phyloP scores from a whole-genome alignment of 306 rosid species.

The Astragalus membranaceus region DNA sequence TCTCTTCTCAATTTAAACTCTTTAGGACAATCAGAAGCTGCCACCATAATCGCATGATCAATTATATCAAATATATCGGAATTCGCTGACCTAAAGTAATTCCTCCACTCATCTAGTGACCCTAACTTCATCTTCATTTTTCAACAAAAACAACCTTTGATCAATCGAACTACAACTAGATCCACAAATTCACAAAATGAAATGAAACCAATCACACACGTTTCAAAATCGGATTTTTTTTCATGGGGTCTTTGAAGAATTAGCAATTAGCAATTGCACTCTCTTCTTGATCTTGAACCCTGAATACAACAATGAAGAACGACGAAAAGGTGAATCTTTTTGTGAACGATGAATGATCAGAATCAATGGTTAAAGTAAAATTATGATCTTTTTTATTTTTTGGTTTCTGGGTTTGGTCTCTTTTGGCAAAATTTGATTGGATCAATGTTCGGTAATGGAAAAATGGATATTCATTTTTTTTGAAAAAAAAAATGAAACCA shows the following conservation, averaged over 20 bases:
- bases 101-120: slow-evolving; percentile 78
- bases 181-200: not conserved
- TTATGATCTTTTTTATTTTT: not conserved
- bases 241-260: slow-evolving; percentile 7
- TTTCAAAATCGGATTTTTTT: slow-evolving; percentile 24
- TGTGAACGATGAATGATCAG: not conserved
- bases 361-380: slow-evolving; percentile 22
- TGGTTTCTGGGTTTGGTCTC: not conserved
- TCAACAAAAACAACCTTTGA: not conserved
- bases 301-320: not conserved
- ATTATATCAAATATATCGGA: slow-evolving; percentile 72
- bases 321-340: not conserved
- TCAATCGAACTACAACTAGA: slow-evolving; percentile 3
- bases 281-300: slow-evolving; percentile 1
- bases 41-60: slow-evolving; percentile 84
- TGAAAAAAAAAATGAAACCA: not conserved
- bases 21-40: slow-evolving; percentile 77
- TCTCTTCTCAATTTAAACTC: slow-evolving; percentile 71
- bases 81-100: slow-evolving; percentile 57
- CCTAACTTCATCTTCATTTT: slow-evolving; percentile 52
- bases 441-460: slow-evolving; percentile 14
- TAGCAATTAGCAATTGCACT: not conserved
- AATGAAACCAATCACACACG: slow-evolving; percentile 21
- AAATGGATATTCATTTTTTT: not conserved
- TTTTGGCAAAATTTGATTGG: slow-evolving; percentile 11